Conservation (phyloP, 257 asterid genomes). For the Solanum appendiculatum region DNA sequence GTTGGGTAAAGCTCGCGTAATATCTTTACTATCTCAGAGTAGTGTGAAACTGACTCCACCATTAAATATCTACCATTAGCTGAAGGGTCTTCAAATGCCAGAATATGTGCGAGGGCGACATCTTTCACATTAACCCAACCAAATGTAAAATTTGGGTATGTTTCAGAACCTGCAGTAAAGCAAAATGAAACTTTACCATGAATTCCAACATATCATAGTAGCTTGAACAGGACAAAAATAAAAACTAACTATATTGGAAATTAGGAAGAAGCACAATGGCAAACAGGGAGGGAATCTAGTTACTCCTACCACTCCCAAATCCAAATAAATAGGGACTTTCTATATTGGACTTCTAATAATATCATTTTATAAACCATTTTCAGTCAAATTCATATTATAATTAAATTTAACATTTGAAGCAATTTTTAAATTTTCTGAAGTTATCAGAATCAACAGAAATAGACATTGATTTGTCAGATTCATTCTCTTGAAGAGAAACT, state of each 20-base stretch:
- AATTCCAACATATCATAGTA: not conserved
- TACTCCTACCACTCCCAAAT: not conserved
- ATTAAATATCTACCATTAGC: constrained; percentile 63
- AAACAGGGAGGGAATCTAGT: not conserved
- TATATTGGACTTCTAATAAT: not conserved
- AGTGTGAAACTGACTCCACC: constrained; percentile 48
- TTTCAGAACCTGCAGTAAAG: constrained; percentile 41
- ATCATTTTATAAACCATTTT: not conserved
- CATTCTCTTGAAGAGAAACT: not conserved
- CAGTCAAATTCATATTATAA: not conserved
- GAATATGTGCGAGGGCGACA: constrained; percentile 64
- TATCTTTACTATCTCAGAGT: constrained; percentile 39
- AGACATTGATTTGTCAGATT: not conserved
- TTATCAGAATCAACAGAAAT: not conserved
- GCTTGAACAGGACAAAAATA: not conserved
- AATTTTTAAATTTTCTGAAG: not conserved
- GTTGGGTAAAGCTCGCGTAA: constrained; percentile 45
- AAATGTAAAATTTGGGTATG: constrained; percentile 33
- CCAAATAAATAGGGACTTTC: not conserved
- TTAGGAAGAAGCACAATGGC: not conserved
- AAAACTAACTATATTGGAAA: not conserved
- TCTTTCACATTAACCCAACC: constrained; percentile 70
- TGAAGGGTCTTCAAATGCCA: constrained; percentile 50
- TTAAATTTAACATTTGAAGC: not conserved
- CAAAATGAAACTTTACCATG: not conserved